A percentile compares a stretch with the other conserved stretches of the same genome.
These are phyloP conservation scores for Citrullus mucosospermus DNA, from an alignment of 306 rosid species.

Conservation along the genomic window DNA sequence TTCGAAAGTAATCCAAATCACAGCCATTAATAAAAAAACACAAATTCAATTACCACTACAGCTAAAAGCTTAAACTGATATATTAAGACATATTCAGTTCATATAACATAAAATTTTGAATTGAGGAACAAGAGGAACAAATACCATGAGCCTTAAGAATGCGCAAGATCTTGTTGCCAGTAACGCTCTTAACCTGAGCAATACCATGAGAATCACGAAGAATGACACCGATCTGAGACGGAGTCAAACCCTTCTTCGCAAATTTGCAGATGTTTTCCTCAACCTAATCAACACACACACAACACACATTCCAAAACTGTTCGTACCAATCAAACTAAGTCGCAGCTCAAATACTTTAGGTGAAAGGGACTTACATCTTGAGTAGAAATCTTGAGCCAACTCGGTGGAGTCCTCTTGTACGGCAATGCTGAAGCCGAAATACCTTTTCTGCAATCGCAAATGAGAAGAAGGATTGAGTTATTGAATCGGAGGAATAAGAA, in stretches of 20 bases:
- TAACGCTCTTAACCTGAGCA: conserved; percentile 46
- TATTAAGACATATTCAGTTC: not conserved
- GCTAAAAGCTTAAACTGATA: not conserved
- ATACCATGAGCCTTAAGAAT: conserved; percentile 57
- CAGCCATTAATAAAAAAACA: not conserved
- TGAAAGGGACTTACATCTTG: not conserved
- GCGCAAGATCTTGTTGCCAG: conserved; percentile 50
- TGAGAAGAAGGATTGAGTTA: not conserved
- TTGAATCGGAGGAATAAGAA: not conserved
- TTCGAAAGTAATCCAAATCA: not conserved
- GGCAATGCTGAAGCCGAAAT: conserved; percentile 11
- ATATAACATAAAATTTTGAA: not conserved
- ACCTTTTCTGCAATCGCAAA: not conserved
- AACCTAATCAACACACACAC: conserved; percentile 17
- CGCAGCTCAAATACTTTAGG: not conserved
- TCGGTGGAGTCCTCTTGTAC: conserved; percentile 9
- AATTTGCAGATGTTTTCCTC: conserved; percentile 58
- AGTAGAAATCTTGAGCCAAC: conserved; percentile 8
- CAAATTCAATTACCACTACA: not conserved
- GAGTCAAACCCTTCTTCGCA: conserved; percentile 58
- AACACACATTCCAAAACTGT: not conserved
- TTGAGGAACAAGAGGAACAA: not conserved
- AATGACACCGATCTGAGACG: conserved; percentile 27
- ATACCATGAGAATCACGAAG: conserved; percentile 62
- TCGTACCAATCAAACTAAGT: not conserved